Percentiles rank a stretch among this genome's conserved stretches.
Conservation (phyloP, 495 filamentous ascomycete genomes). For the Podospora australis region DNA sequence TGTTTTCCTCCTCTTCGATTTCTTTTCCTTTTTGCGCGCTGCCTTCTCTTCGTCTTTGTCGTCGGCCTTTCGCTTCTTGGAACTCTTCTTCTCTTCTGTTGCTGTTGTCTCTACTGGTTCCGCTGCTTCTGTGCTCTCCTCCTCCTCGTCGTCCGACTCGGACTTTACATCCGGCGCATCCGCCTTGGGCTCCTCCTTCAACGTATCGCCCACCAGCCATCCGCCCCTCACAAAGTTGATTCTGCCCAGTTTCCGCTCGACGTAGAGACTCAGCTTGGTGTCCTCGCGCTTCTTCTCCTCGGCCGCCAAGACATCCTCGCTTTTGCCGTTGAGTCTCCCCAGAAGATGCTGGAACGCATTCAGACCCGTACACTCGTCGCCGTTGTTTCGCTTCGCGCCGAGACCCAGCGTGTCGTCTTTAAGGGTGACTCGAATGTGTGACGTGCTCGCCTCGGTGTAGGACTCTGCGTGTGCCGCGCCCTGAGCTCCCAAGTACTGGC, state of each 20-base stretch:
- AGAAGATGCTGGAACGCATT: slow-evolving; percentile 77
- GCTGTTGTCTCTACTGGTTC: no score
- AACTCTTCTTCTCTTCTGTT: no score
- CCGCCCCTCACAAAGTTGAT: slow-evolving; percentile 80
- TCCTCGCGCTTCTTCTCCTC: slow-evolving; percentile 58
- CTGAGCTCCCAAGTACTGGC: slow-evolving; percentile 67
- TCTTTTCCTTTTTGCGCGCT: slow-evolving; percentile 30
- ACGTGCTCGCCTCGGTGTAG: slow-evolving; percentile 67
- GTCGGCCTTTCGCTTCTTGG: slow-evolving; percentile 22
- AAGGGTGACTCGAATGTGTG: slow-evolving; percentile 69
- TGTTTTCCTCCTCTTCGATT: slow-evolving; percentile 40
- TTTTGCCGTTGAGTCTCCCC: slow-evolving; percentile 84
- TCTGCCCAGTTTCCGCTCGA: slow-evolving; percentile 61
- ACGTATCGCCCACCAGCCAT: slow-evolving; percentile 59
- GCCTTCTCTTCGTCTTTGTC: slow-evolving; percentile 22
- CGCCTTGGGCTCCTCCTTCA: slow-evolving; percentile 14
- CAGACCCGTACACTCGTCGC: slow-evolving; percentile 71
- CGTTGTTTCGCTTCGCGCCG: slow-evolving; percentile 64
- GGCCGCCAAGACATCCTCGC: slow-evolving; percentile 56
- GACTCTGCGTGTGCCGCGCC: slow-evolving; percentile 64
- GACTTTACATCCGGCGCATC: neutral
- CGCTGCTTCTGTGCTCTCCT: neutral
- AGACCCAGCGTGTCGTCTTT: slow-evolving; percentile 89
- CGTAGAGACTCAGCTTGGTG: slow-evolving; percentile 58
- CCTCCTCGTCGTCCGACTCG: neutral